A percentile compares a stretch with the other conserved stretches of the same genome.
phyloP scores from a whole-genome alignment of 2,329 filamentous ascomycete species.

The Aspergillus sp. region DNA sequence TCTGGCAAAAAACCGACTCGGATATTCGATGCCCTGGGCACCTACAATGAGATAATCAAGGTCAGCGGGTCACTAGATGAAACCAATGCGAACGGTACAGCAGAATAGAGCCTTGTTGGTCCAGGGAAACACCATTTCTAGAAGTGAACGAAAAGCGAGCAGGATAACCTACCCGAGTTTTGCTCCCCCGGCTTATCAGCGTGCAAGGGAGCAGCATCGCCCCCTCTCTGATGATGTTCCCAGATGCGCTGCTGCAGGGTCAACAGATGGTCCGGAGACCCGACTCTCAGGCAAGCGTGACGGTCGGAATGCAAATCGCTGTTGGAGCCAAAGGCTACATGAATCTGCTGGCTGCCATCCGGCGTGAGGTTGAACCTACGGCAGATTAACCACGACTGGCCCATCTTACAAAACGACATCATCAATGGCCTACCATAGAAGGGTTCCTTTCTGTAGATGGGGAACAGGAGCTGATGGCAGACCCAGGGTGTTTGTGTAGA shows the following conservation, averaged over 20 bases:
- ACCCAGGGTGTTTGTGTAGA: constrained; percentile 60
- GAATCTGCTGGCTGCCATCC: constrained; percentile 57
- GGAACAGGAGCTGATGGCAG: constrained; percentile 57
- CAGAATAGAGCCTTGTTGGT: background rate
- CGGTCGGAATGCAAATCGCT: constrained; percentile 44
- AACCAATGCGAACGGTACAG: background rate
- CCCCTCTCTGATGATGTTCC: constrained; percentile 53
- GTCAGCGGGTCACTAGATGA: too few species aligned
- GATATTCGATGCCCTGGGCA: constrained; percentile 60
- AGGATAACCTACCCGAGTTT: constrained; percentile 40
- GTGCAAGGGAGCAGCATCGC: constrained; percentile 52
- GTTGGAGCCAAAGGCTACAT: constrained; percentile 52
- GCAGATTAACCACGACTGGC: background rate
- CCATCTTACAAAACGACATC: background rate
- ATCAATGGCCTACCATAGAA: constrained; percentile 53
- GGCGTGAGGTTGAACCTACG: constrained; percentile 57
- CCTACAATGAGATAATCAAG: constrained; percentile 35
- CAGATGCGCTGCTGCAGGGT: constrained; percentile 53
- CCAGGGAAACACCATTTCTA: background rate
- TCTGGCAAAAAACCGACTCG: constrained; percentile 62
- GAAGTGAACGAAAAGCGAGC: background rate
- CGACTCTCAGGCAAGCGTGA: constrained; percentile 62
- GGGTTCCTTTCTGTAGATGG: constrained; percentile 49
- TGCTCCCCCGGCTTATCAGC: constrained; percentile 58
- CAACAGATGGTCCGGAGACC: constrained; percentile 50